Base-by-base conservation (phyloP, 148 eudicot species). In the Bassia scoparia region DNA sequence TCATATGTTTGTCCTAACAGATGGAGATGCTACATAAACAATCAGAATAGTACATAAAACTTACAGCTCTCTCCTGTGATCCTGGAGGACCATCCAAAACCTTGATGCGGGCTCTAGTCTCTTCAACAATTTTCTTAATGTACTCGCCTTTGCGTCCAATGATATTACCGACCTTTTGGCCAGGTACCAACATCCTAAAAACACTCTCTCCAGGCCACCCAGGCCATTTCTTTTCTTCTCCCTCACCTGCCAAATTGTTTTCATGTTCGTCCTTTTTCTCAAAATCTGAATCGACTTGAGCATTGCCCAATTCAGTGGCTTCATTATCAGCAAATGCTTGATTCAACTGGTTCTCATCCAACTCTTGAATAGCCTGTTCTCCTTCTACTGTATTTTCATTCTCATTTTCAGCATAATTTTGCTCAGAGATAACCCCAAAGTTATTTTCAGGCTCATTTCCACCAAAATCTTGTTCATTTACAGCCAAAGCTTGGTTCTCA, bases 141-240 rank as follows among this genome's bases (percentile, higher is more conserved):
- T 80, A 87, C 82, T 94, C 98, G 27, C 98, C 98, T 84, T 91
- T 94, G 59, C 98, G 97, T 37, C 98, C 98, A 80, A 94, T 94
- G 68, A 94, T 85, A 74, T 96, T 83, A n/a, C 98, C 98, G 77
- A 94, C 97, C 71, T 85, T 91, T 43, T 91, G 96, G 30, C 75
- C 88, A 60, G 98, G 98, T 26, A 91, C 89, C 84, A 94, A 77
- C 83, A 94, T 86, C 82, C 98, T 83, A 67, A 91, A 94, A 31
- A 94, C 97, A 77, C 85, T 89, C 81, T 94, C 96, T 58, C 98
- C 98, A 23, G 98, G 98, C 98, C 98, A 94, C 52, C 98, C 98
- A 77, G 98, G 98, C 98, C 98, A 94, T 74, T 81, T 94, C 72
- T 91, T 89, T 68, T 89, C 95, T 69, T 55, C 86, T 26, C 23